Evolutionary conservation across 768 basidiomycete species (phyloP).

Genomic region (Agrocybe chaxingu): DNA sequence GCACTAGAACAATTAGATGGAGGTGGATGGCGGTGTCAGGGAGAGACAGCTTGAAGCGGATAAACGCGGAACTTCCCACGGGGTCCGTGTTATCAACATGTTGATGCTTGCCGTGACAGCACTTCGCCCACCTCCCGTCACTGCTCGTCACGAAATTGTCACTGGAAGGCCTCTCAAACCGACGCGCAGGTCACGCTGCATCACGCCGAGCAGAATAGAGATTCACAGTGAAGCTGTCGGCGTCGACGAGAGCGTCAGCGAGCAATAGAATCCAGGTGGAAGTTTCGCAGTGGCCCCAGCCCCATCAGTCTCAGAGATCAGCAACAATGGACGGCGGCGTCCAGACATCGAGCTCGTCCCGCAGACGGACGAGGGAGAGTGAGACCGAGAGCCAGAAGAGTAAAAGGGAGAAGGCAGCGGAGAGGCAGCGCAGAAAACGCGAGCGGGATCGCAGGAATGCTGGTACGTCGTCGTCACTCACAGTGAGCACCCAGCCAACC

Average conservation of each 20-base stretch:
- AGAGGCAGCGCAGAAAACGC: slow-evolving; percentile 79
- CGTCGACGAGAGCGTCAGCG: slow-evolving; percentile 8
- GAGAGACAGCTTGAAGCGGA: neutral
- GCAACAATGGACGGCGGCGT: slow-evolving; percentile 22
- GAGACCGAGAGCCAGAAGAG: slow-evolving; percentile 70
- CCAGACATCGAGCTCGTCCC: slow-evolving; percentile 24
- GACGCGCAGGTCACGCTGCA: slow-evolving; percentile 43
- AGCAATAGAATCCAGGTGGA: slow-evolving; percentile 13
- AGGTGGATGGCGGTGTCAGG: neutral
- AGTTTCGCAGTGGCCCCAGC: neutral
- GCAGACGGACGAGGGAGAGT: slow-evolving; percentile 65
- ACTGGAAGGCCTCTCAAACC: slow-evolving; percentile 32
- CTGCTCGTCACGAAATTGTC: slow-evolving; percentile 48
- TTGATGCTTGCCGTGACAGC: slow-evolving; percentile 28
- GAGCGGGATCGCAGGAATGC: slow-evolving; percentile 56
- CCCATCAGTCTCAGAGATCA: slow-evolving; percentile 7
- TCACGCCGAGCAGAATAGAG: slow-evolving; percentile 28
- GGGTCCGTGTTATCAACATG: slow-evolving; percentile 9
- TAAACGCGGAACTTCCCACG: slow-evolving; percentile 16
- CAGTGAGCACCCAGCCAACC: slow-evolving; percentile 1
- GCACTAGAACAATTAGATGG: too few species aligned
- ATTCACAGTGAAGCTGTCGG: slow-evolving; percentile 14
- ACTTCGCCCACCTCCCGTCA: slow-evolving; percentile 38
- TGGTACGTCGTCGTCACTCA: slow-evolving; percentile 21
- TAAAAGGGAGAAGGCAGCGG: slow-evolving; percentile 85